Conservation (phyloP, 83 land plant genomes). For the Picea abies region DNA sequence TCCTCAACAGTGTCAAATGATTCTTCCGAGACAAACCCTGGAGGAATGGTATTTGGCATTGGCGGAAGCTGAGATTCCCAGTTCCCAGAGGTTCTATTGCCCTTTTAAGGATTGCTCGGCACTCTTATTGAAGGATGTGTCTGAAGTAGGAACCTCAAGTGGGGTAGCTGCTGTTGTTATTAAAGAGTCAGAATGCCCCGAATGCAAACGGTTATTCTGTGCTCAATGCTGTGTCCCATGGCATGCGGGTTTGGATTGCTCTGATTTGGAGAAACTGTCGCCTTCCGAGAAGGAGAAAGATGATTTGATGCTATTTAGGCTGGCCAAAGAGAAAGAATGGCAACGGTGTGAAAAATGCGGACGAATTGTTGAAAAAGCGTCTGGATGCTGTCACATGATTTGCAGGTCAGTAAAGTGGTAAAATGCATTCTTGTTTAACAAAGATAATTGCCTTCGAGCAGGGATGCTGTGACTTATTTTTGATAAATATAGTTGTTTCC, state of each 20-base stretch:
- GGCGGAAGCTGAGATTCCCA: slow-evolving; percentile 15
- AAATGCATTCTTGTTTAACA: background rate
- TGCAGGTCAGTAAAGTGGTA: slow-evolving; percentile 13
- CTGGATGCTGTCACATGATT: slow-evolving; percentile 15
- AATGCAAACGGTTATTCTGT: slow-evolving; percentile 37
- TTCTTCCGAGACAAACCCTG: slow-evolving; percentile 15
- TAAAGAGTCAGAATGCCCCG: slow-evolving; percentile 26
- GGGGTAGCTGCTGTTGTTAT: slow-evolving; percentile 1
- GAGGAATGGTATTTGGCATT: slow-evolving; percentile 21
- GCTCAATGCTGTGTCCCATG: slow-evolving; percentile 40
- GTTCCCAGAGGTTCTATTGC: slow-evolving; percentile 23
- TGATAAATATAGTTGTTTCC: no score
- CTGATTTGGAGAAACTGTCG: slow-evolving; percentile 23
- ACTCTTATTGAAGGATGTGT: slow-evolving; percentile 19
- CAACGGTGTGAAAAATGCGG: slow-evolving; percentile 14
- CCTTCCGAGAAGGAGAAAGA: slow-evolving; percentile 8
- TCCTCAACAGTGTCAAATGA: slow-evolving; percentile 1
- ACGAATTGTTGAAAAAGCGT: background rate
- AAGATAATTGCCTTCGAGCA: no score
- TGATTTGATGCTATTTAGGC: background rate
- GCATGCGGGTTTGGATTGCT: slow-evolving; percentile 31
- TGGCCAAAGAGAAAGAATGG: slow-evolving; percentile 19
- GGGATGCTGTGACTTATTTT: no score
- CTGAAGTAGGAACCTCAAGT: background rate
- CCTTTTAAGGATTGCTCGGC: slow-evolving; percentile 40